A percentile compares a stretch with the other conserved stretches of the same genome.
Conservation (phyloP, 2,329 filamentous ascomycete genomes). For the Hyphodiscus sp. region DNA sequence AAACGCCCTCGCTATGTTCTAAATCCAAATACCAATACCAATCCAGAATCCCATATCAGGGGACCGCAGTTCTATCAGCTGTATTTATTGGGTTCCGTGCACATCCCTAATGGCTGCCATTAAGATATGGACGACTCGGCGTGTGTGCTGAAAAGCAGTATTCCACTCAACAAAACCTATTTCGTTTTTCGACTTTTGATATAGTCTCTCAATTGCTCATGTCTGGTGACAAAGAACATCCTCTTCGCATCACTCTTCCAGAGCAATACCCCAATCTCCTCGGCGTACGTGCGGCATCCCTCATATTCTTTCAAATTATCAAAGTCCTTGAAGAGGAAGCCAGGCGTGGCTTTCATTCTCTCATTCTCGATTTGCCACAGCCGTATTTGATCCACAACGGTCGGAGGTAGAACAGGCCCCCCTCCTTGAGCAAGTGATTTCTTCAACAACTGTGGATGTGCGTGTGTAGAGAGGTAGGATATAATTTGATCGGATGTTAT, state of each 20-base stretch:
- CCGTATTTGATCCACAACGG: conserved; percentile 93
- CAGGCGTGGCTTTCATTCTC: conserved; percentile 75
- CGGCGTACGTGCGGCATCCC: conserved; percentile 69
- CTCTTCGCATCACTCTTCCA: conserved; percentile 77
- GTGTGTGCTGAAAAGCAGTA: not conserved
- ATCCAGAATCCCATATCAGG: not conserved
- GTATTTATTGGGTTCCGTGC: not conserved
- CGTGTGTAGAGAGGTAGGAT: conserved; percentile 83
- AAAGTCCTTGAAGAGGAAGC: conserved; percentile 89
- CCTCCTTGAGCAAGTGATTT: conserved; percentile 32
- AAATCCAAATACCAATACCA: not conserved
- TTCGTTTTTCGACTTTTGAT: conserved; percentile 58
- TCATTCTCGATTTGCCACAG: conserved; percentile 98
- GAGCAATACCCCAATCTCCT: conserved; percentile 81
- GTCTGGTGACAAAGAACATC: conserved; percentile 86
- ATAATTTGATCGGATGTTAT: conserved; percentile 97
- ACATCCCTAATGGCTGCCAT: not conserved
- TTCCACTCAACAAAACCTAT: conserved; percentile 6
- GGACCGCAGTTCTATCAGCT: not conserved
- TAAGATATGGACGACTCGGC: not conserved
- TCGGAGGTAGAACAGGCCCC: conserved; percentile 75
- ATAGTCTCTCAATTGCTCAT: conserved; percentile 82
- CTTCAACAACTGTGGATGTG: conserved; percentile 83
- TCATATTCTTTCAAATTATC: conserved; percentile 63
- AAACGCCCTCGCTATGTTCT: not conserved